A percentile compares a stretch with the other conserved stretches of the same genome.
Evolutionary conservation across 202 grass and related monocot genomes (phyloP).

Genomic region (Miscanthus sacchariflorus): DNA sequence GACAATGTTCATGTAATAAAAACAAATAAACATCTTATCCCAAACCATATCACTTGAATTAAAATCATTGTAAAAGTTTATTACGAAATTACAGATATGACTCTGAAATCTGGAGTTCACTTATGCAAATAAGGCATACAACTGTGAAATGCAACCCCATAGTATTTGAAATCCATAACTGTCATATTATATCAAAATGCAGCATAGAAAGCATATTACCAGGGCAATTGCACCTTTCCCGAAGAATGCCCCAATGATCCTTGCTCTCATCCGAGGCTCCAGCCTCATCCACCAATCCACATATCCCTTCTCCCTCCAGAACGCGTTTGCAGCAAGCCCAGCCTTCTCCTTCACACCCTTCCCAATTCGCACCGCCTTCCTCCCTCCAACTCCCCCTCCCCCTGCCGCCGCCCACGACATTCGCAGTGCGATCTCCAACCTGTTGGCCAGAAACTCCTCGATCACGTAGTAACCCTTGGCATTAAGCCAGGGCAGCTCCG

Average conservation of each 20-base stretch:
- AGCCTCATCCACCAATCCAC: constrained; percentile 90
- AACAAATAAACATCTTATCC: neutral
- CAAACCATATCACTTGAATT: neutral
- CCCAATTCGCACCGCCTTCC: constrained; percentile 61
- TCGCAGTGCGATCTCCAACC: constrained; percentile 85
- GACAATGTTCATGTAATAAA: neutral
- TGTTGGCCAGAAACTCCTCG: constrained; percentile 80
- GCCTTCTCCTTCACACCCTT: constrained; percentile 65
- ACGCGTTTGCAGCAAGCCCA: constrained; percentile 68
- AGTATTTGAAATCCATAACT: constrained; percentile 13
- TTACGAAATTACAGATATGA: neutral
- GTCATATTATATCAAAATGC: constrained; percentile 13
- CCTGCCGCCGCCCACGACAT: constrained; percentile 67
- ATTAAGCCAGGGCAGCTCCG: constrained; percentile 82
- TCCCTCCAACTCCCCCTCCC: constrained; percentile 55
- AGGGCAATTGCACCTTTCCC: constrained; percentile 67
- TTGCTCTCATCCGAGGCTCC: constrained; percentile 69
- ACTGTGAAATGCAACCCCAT: neutral
- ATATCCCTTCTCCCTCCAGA: constrained; percentile 98
- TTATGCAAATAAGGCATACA: constrained; percentile 9
- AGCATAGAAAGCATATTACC: constrained; percentile 62
- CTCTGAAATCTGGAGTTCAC: neutral
- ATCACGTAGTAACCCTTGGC: constrained; percentile 86
- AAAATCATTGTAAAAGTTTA: constrained; percentile 25
- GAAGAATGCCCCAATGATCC: constrained; percentile 67